These are phyloP conservation scores for Dunaliella salina DNA, from an alignment of 163 green algal species.

Conservation along the genomic window DNA sequence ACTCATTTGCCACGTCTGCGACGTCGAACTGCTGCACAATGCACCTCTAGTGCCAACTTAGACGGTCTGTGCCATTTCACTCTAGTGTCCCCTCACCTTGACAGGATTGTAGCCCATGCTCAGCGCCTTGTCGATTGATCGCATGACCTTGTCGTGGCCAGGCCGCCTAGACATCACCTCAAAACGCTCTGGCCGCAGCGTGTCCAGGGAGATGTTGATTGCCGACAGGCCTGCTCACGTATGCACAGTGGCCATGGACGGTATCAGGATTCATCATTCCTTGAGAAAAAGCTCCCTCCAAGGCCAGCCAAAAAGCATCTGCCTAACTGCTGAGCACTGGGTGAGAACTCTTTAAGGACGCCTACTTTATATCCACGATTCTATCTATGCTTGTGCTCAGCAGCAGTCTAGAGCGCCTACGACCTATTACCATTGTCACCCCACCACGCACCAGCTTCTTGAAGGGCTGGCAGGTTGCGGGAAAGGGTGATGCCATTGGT, in stretches of 20 bases:
- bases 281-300: too few species aligned
- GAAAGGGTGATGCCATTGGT: conserved; percentile 87
- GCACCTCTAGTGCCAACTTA: neutral
- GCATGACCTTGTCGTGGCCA: conserved; percentile 76
- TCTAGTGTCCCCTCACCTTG: conserved; percentile 51
- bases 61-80: neutral
- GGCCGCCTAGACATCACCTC: conserved; percentile 76
- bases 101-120: conserved; percentile 77
- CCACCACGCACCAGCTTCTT: conserved; percentile 44
- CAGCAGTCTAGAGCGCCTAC: too few species aligned
- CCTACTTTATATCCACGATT: too few species aligned
- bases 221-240: conserved; percentile 59
- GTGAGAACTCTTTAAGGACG: too few species aligned
- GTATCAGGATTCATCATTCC: too few species aligned
- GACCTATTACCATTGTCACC: neutral
- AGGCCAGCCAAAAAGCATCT: too few species aligned
- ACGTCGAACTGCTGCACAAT: too few species aligned
- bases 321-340: too few species aligned
- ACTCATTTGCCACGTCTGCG: too few species aligned
- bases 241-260: too few species aligned
- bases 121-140: conserved; percentile 68
- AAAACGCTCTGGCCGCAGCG: conserved; percentile 80
- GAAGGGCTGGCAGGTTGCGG: conserved; percentile 68
- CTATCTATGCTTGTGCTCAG: too few species aligned
- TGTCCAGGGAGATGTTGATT: conserved; percentile 96